A percentile compares a stretch with the other conserved stretches of the same genome.
phyloP scores from a whole-genome alignment of 1,284 basidiomycete species.

The Earliella scabrosa region DNA sequence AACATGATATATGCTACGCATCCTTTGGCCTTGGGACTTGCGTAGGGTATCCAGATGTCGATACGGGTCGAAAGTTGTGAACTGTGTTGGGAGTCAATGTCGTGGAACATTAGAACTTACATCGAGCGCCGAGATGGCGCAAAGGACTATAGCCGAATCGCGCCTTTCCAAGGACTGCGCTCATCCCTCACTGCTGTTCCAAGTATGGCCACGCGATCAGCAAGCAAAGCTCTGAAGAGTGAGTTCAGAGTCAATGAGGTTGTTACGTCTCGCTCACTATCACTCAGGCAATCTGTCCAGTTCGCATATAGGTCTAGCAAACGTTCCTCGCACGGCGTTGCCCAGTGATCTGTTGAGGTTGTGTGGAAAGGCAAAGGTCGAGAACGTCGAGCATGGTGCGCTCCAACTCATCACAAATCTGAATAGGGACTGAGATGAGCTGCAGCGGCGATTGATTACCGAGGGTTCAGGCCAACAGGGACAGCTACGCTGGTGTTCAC shows the following conservation, averaged over 20 bases:
- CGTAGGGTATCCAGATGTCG: no score
- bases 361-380: conserved; percentile 37
- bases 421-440: not conserved
- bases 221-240: not conserved
- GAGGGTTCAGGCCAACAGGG: conserved; percentile 60
- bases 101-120: no score
- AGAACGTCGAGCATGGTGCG: not conserved
- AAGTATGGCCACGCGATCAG: conserved; percentile 2
- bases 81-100: no score
- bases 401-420: not conserved
- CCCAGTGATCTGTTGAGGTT: conserved; percentile 60
- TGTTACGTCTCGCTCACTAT: no score
- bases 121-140: no score
- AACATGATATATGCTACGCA: no score
- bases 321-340: conserved; percentile 54
- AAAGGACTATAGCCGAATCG: no score
- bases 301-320: conserved; percentile 5
- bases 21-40: no score
- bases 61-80: no score
- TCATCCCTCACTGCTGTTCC: no score
- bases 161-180: no score
- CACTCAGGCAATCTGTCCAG: not conserved
- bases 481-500: conserved; percentile 58
- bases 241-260: no score
- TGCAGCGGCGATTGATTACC: conserved; percentile 64